Evolutionary conservation across 441 rosid species (phyloP).

Genomic region (Arabidopsis lyrata): DNA sequence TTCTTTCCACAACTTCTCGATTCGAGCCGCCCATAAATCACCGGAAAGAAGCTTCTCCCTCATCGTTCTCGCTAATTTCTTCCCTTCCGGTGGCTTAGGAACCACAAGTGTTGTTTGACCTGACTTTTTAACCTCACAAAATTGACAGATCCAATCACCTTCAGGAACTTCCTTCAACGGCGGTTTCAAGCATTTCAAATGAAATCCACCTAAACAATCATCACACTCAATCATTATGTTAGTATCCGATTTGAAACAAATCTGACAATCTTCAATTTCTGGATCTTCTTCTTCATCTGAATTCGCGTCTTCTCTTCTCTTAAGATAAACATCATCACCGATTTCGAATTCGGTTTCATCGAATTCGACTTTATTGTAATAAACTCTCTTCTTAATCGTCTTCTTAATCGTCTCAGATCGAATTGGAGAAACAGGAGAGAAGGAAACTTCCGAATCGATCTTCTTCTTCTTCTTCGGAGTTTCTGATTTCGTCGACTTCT

Average conservation of each 20-base stretch:
- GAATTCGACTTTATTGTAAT: slow-evolving; percentile 71
- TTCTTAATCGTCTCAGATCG: slow-evolving; percentile 47
- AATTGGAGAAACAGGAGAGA: slow-evolving; percentile 67
- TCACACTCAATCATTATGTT: slow-evolving; percentile 87
- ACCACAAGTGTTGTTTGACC: slow-evolving; percentile 55
- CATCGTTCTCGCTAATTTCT: slow-evolving; percentile 68
- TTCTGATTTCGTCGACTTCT: background rate
- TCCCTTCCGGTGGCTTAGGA: slow-evolving; percentile 72
- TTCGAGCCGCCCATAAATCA: slow-evolving; percentile 84
- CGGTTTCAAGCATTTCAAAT: slow-evolving; percentile 90
- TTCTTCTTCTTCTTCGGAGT: slow-evolving; percentile 37
- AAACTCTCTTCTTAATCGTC: slow-evolving; percentile 56
- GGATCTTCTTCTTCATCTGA: slow-evolving; percentile 69
- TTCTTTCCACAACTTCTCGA: slow-evolving; percentile 88
- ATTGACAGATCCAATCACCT: slow-evolving; percentile 87
- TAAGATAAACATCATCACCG: slow-evolving; percentile 88
- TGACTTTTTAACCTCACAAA: slow-evolving; percentile 66
- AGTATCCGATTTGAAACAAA: slow-evolving; percentile 76
- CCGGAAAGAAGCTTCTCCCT: slow-evolving; percentile 92
- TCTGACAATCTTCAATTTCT: slow-evolving; percentile 79
- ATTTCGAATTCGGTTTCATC: slow-evolving; percentile 78
- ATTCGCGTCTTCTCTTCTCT: slow-evolving; percentile 76
- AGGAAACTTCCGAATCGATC: slow-evolving; percentile 37
- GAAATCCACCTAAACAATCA: slow-evolving; percentile 90
- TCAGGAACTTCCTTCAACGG: slow-evolving; percentile 81